A percentile compares a stretch with the other conserved stretches of the same genome.
Conservation (phyloP, 805 yeast genomes). For the Dipodascopsis uninucleata region DNA sequence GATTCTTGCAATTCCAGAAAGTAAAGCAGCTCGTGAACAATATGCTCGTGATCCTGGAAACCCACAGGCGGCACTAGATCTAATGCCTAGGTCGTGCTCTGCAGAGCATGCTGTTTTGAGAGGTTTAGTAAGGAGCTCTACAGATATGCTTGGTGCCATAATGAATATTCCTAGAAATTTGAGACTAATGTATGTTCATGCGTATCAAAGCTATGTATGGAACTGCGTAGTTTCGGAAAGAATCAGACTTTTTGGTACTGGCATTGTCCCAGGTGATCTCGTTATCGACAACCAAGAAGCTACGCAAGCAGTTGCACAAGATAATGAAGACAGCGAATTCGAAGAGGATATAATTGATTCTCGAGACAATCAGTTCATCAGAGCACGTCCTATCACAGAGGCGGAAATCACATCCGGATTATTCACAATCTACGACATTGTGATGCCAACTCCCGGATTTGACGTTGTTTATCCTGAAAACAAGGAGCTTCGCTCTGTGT, state of each 20-base stretch:
- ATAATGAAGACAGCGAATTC: constrained; percentile 48
- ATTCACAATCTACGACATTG: constrained; percentile 74
- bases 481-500: constrained; percentile 42
- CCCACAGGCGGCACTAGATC: constrained; percentile 58
- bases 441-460: constrained; percentile 95
- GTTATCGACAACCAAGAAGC: constrained; percentile 45
- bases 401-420: constrained; percentile 61
- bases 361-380: constrained; percentile 49
- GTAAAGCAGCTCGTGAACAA: constrained; percentile 39
- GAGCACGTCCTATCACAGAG: constrained; percentile 71
- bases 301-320: constrained; percentile 33
- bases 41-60: constrained; percentile 45
- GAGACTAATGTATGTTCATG: constrained; percentile 93
- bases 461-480: constrained; percentile 84
- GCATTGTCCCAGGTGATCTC: constrained; percentile 76
- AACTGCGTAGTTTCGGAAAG: constrained; percentile 78
- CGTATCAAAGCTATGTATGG: constrained; percentile 96
- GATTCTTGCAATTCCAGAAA: constrained; percentile 68
- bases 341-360: constrained; percentile 72
- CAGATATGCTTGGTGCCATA: constrained; percentile 70
- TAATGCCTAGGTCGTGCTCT: constrained; percentile 82
- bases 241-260: constrained; percentile 62
- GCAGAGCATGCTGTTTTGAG: constrained; percentile 78
- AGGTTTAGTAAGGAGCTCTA: constrained; percentile 52
- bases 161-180: constrained; percentile 89